Base-by-base conservation (phyloP, 1,284 basidiomycete species). In the Ceratobasidium sp. region DNA sequence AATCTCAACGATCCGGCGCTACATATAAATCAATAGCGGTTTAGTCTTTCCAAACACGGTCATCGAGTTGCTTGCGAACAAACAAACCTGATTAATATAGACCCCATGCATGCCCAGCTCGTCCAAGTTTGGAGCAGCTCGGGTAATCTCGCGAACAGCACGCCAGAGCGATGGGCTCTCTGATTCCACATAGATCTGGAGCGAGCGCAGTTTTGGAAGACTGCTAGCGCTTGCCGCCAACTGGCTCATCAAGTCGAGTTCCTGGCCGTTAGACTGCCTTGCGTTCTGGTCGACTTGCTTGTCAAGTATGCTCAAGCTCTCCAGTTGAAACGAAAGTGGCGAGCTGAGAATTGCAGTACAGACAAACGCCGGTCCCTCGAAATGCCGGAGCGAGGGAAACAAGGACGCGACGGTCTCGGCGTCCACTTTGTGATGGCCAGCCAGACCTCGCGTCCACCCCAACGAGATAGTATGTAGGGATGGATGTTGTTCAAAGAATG, bases 311-410 rank as follows among this genome's bases (percentile, higher is more conserved):
- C 35, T 55, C n/a, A 67, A 23, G 14, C 50, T 67, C 30, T 67
- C 64, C 1, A 67, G 50, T 21, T 67, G 64, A 23, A 21, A 26
- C 23, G 64, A 35, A 11, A 67, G 23, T 0, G 47, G 6, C 2
- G 64, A 67, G 26, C 21, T 44, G 13, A 52, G 47, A 44, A 67
- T 46, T 26, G 64, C 49, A 5, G 54, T 1, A 21, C 64, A 67
- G 18, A 67, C 38, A 30, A 67, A 67, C 5, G 64, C 49, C 2
- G 64, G 64, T 13, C 64, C 64, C 26, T 67, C 64, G 43, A 67
- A 67, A 28, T 67, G 49, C 13, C 23, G 30, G 14, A 67, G 50
- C 9, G 64, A 67, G 7, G 64, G 64, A 50, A 67, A 67, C 23
- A 67, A 50, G 6, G 18, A 11, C 2, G 38, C 41, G 21, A 67